A percentile compares a stretch with the other conserved stretches of the same genome.
phyloP scores from a whole-genome alignment of 2,329 filamentous ascomycete species.

The Trichoderma citrinoviride region DNA sequence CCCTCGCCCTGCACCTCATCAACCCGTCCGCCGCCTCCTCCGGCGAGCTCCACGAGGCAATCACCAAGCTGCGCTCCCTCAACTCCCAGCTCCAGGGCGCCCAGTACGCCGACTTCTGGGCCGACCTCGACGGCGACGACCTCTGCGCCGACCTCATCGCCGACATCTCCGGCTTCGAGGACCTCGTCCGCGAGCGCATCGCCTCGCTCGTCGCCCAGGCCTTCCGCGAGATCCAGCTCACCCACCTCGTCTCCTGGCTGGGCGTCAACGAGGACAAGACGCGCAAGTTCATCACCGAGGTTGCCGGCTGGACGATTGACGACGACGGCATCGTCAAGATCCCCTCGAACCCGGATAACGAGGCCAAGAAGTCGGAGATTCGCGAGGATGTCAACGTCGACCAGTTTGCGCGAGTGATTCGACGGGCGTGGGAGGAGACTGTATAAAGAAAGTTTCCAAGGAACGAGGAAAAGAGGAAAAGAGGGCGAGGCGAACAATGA shows the following conservation, averaged over 20 bases:
- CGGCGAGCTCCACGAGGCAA: slow-evolving; percentile 81
- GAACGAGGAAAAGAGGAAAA: neutral
- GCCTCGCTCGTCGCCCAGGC: slow-evolving; percentile 80
- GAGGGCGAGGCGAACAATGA: slow-evolving; percentile 10
- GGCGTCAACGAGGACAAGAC: slow-evolving; percentile 67
- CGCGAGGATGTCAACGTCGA: slow-evolving; percentile 92
- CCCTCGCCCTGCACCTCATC: slow-evolving; percentile 88
- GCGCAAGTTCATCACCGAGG: slow-evolving; percentile 76
- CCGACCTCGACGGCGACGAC: slow-evolving; percentile 86
- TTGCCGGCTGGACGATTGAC: slow-evolving; percentile 83
- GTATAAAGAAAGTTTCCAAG: slow-evolving; percentile 27
- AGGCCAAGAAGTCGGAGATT: slow-evolving; percentile 93
- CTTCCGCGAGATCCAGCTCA: slow-evolving; percentile 68
- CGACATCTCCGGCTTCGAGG: slow-evolving; percentile 93
- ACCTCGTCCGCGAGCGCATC: slow-evolving; percentile 86
- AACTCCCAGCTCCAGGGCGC: slow-evolving; percentile 86
- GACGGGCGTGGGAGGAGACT: slow-evolving; percentile 78
- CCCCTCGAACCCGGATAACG: slow-evolving; percentile 93
- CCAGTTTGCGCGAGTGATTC: slow-evolving; percentile 76
- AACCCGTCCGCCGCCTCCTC: slow-evolving; percentile 68
- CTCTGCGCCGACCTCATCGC: slow-evolving; percentile 93
- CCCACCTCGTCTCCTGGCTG: slow-evolving; percentile 71
- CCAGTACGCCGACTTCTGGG: slow-evolving; percentile 92
- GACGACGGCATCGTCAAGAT: slow-evolving; percentile 65
- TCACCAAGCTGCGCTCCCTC: slow-evolving; percentile 80